phyloP scores from a whole-genome alignment of 805 yeast genomes.

The Candida berthetii region DNA sequence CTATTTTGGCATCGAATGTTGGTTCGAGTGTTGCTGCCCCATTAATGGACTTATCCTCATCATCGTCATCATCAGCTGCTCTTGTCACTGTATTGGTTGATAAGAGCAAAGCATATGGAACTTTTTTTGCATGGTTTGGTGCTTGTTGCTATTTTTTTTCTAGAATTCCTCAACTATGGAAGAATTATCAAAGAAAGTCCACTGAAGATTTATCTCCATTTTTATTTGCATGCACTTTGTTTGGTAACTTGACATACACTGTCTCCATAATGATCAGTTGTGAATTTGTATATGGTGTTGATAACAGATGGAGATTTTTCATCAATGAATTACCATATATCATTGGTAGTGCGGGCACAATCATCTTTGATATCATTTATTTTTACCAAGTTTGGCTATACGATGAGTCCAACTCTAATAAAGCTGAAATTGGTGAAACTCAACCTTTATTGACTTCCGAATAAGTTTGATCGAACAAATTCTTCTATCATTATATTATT shows the following conservation, averaged over 20 bases:
- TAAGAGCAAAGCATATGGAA: slow-evolving; percentile 27
- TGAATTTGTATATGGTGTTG: slow-evolving; percentile 33
- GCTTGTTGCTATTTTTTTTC: slow-evolving; percentile 71
- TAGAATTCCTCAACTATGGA: slow-evolving; percentile 77
- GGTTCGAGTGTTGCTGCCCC: slow-evolving; percentile 15
- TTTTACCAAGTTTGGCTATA: slow-evolving; percentile 52
- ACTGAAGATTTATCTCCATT: slow-evolving; percentile 83
- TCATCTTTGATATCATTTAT: slow-evolving; percentile 66
- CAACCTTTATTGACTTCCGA: background rate
- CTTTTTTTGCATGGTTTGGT: slow-evolving; percentile 69
- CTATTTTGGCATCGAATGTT: slow-evolving; percentile 20
- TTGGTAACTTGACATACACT: slow-evolving; percentile 75
- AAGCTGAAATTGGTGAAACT: background rate
- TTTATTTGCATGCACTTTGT: slow-evolving; percentile 69
- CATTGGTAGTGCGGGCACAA: slow-evolving; percentile 82
- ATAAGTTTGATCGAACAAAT: background rate
- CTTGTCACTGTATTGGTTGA: background rate
- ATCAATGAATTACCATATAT: slow-evolving; percentile 74
- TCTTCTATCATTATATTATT: no score
- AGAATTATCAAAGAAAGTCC: slow-evolving; percentile 72
- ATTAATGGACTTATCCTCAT: background rate
- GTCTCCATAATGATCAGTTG: slow-evolving; percentile 66
- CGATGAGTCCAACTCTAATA: slow-evolving; percentile 6
- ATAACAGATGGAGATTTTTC: slow-evolving; percentile 41
- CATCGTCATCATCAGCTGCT: slow-evolving; percentile 4